These are phyloP conservation scores for Orbilia quercus DNA, from an alignment of 2,329 filamentous ascomycete species.

Conservation along the genomic window DNA sequence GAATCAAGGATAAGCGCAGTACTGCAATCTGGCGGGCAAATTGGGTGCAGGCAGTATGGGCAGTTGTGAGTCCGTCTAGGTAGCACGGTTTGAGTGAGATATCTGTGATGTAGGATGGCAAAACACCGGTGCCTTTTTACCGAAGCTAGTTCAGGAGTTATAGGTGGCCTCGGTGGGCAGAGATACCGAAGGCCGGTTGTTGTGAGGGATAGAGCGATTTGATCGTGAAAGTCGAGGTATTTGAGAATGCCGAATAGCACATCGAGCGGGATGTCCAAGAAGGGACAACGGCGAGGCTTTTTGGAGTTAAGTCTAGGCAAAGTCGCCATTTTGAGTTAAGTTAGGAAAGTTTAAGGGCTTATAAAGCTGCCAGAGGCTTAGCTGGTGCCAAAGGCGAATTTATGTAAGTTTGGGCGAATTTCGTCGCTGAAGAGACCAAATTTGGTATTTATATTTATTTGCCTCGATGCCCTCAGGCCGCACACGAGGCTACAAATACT, in stretches of 20 bases:
- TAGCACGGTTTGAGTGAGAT: constrained; percentile 4
- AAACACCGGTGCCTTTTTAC: constrained; percentile 7
- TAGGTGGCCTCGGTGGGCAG: constrained; percentile 6
- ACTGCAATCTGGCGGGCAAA: constrained; percentile 27
- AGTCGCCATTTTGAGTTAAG: background rate
- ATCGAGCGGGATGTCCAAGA: constrained; percentile 24
- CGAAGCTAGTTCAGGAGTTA: background rate
- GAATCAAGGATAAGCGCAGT: constrained; percentile 35
- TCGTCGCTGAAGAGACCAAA: no score
- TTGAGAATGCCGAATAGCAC: constrained; percentile 15
- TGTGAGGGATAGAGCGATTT: constrained; percentile 32
- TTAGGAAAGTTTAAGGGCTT: no score
- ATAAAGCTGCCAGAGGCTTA: no score
- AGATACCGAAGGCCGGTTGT: constrained; percentile 26
- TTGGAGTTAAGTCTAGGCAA: background rate
- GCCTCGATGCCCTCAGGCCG: no score
- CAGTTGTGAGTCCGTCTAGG: constrained; percentile 2
- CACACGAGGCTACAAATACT: no score
- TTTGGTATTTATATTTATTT: no score
- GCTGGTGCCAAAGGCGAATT: no score
- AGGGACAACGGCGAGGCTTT: background rate
- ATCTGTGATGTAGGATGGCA: constrained; percentile 6
- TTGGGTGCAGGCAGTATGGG: constrained; percentile 16
- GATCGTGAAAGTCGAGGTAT: constrained; percentile 20
- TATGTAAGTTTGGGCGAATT: no score